phyloP scores from a whole-genome alignment of 169 alveolate genomes.

The Eimeria falciformis region DNA sequence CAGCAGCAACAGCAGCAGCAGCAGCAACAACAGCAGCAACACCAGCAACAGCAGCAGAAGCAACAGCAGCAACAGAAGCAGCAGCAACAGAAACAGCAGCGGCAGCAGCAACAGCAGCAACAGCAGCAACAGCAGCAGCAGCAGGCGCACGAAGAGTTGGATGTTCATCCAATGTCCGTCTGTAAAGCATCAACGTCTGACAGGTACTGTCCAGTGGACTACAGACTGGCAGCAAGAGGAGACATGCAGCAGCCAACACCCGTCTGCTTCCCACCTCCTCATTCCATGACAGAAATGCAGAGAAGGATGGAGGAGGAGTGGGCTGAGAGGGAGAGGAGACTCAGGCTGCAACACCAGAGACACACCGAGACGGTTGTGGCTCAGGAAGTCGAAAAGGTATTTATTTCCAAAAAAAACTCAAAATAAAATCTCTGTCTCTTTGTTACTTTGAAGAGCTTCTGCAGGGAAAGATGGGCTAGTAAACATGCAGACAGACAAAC shows the following conservation, averaged over 20 bases:
- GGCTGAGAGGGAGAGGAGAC: conserved; percentile 37
- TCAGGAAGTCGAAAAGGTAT: conserved; percentile 21
- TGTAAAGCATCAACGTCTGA: too few species aligned
- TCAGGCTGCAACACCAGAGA: conserved; percentile 16
- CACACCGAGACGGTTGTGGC: conserved; percentile 26
- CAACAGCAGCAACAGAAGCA: background rate
- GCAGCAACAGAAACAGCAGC: background rate
- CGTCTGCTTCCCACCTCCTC: conserved; percentile 24
- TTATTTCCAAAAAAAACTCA: too few species aligned
- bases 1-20: background rate
- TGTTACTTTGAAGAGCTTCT: too few species aligned
- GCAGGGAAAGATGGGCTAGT: background rate
- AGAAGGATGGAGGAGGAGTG: conserved; percentile 59
- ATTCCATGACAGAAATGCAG: conserved; percentile 41
- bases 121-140: too few species aligned
- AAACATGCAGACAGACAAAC: background rate
- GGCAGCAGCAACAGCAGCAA: background rate
- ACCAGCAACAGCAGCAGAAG: background rate
- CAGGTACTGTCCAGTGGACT: too few species aligned
- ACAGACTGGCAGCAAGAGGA: too few species aligned
- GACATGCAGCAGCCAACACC: too few species aligned
- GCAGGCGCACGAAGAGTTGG: background rate
- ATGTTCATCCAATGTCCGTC: too few species aligned
- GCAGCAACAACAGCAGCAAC: background rate
- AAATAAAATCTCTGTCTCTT: too few species aligned